These are phyloP conservation scores for Cryptococcus depauperatus DNA, from an alignment of 1,284 basidiomycete species.

Conservation along the genomic window DNA sequence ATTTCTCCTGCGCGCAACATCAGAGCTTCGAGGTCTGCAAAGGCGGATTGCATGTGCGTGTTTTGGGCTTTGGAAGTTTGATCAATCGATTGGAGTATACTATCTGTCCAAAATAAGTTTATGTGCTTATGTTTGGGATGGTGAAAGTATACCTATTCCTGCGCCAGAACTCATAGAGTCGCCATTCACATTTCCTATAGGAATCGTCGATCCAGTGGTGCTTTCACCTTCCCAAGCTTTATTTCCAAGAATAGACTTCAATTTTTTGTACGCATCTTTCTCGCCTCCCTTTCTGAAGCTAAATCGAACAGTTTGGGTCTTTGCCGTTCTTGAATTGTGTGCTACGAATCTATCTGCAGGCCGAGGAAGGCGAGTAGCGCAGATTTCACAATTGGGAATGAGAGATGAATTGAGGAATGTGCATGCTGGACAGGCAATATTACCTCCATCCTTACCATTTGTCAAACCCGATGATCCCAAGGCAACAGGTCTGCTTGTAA, in stretches of 20 bases:
- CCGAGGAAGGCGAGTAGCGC: conserved; percentile 56
- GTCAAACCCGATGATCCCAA: neutral
- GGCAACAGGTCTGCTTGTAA: neutral
- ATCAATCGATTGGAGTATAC: conserved; percentile 66
- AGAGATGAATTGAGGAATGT: conserved; percentile 86
- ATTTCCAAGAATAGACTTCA: conserved; percentile 66
- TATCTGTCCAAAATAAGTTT: conserved; percentile 50
- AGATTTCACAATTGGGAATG: conserved; percentile 76
- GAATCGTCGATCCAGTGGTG: neutral
- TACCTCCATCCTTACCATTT: conserved; percentile 11
- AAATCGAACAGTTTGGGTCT: conserved; percentile 53
- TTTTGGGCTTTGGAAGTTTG: conserved; percentile 58
- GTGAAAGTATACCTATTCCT: conserved; percentile 25
- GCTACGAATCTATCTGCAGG: neutral
- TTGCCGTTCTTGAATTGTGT: neutral
- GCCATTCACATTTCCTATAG: neutral
- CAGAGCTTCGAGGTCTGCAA: conserved; percentile 82
- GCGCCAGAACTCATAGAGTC: conserved; percentile 15
- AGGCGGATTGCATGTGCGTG: conserved; percentile 65
- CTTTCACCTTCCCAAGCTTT: conserved; percentile 62
- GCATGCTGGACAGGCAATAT: conserved; percentile 68
- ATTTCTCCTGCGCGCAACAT: conserved; percentile 90
- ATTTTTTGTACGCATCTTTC: conserved; percentile 67
- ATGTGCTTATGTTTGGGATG: neutral
- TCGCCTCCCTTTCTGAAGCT: conserved; percentile 90